Conservation (phyloP, 1,284 basidiomycete genomes). For the Boletus hoseneyae region DNA sequence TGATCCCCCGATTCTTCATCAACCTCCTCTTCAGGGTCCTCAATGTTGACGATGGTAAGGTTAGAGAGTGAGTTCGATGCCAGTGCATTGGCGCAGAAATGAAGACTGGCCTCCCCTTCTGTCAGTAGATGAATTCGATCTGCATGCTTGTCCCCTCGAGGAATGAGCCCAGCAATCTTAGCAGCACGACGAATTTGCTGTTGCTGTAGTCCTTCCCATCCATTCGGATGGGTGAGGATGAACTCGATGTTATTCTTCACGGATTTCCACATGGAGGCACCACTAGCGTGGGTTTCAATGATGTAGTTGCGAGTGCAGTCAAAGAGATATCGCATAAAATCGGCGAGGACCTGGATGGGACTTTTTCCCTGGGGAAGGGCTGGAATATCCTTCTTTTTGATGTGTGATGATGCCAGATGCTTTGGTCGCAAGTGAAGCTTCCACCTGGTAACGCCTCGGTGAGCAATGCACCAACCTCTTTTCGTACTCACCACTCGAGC, state of each 20-base stretch:
- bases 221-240: too few species aligned
- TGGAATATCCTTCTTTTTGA: constrained; percentile 34
- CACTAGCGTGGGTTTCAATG: constrained; percentile 42
- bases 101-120: constrained; percentile 48
- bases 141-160: constrained; percentile 22
- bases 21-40: constrained; percentile 13
- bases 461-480: not conserved
- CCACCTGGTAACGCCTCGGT: constrained; percentile 41
- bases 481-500: constrained; percentile 44
- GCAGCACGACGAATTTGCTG: too few species aligned
- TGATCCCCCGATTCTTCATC: constrained; percentile 24
- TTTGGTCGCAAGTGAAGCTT: constrained; percentile 50
- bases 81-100: constrained; percentile 41
- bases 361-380: constrained; percentile 45
- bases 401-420: constrained; percentile 13
- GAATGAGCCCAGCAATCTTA: constrained; percentile 13
- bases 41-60: constrained; percentile 10
- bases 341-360: constrained; percentile 45
- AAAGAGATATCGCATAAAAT: constrained; percentile 50
- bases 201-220: too few species aligned
- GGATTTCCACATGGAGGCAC: constrained; percentile 36
- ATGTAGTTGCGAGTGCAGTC: constrained; percentile 45
- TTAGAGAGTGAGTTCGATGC: constrained; percentile 14
- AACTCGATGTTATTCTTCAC: constrained; percentile 27
- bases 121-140: constrained; percentile 43